These are phyloP conservation scores for Arachnomyces sp. DNA, from an alignment of 2,329 filamentous ascomycete genomes.

Conservation along the genomic window DNA sequence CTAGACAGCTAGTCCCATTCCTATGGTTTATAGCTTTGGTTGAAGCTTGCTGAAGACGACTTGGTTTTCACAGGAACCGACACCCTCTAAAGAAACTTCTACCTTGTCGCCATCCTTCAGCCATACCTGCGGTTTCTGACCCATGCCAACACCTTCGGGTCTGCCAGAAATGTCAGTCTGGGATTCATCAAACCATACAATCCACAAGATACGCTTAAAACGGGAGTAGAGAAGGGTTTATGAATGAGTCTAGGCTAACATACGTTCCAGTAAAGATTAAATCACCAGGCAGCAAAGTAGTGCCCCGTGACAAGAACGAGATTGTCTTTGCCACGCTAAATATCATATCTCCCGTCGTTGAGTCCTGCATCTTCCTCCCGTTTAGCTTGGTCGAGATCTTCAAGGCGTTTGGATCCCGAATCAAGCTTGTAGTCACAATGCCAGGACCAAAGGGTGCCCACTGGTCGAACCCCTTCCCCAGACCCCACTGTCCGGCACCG, in stretches of 20 bases:
- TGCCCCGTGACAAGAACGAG: constrained; percentile 39
- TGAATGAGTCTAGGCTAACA: constrained; percentile 44
- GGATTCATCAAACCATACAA: too few relatives aligned
- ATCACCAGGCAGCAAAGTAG: constrained; percentile 34
- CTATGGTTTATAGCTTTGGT: constrained; percentile 27
- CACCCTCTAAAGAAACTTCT: constrained; percentile 59
- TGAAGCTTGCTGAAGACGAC: constrained; percentile 35
- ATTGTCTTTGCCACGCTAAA: constrained; percentile 42
- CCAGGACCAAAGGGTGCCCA: constrained; percentile 69
- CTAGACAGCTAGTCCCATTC: background rate
- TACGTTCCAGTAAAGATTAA: constrained; percentile 40
- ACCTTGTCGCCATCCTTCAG: constrained; percentile 63
- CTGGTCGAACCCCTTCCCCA: constrained; percentile 68
- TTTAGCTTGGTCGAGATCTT: constrained; percentile 42
- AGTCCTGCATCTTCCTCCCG: constrained; percentile 42
- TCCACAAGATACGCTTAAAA: too few relatives aligned
- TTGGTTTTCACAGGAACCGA: constrained; percentile 49
- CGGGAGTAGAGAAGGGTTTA: constrained; percentile 63
- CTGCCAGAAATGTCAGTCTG: constrained; percentile 50
- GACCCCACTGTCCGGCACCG: constrained; percentile 61
- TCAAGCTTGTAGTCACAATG: constrained; percentile 53
- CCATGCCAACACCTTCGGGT: constrained; percentile 65
- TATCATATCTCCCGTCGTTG: constrained; percentile 42
- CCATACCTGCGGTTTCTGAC: constrained; percentile 59
- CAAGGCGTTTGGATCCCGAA: constrained; percentile 34